Conservation (phyloP, 2,329 filamentous ascomycete species). For the Trichophyton simii region DNA sequence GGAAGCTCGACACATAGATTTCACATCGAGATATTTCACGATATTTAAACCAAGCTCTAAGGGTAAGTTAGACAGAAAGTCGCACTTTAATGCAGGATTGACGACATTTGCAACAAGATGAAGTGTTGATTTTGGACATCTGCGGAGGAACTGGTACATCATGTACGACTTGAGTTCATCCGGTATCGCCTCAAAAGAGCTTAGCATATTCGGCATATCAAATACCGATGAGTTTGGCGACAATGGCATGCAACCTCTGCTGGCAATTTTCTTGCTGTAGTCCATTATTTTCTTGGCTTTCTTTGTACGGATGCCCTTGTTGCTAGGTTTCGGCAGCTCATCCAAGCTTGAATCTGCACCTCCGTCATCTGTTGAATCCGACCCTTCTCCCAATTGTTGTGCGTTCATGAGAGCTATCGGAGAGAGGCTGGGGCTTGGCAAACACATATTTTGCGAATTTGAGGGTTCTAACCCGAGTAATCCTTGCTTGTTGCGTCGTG, state of each 20-base stretch:
- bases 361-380: slow-evolving; percentile 29
- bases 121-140: slow-evolving; percentile 76
- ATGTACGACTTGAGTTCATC: slow-evolving; percentile 87
- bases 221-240: slow-evolving; percentile 40
- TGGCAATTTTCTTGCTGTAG: slow-evolving; percentile 17
- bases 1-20: slow-evolving; percentile 76
- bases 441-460: slow-evolving; percentile 55
- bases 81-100: slow-evolving; percentile 87
- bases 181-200: slow-evolving; percentile 83
- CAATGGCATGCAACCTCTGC: slow-evolving; percentile 27
- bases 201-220: slow-evolving; percentile 75
- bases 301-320: not conserved
- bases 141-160: slow-evolving; percentile 86
- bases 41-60: slow-evolving; percentile 79
- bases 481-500: not conserved
- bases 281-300: slow-evolving; percentile 5
- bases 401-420: slow-evolving; percentile 68
- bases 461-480: not conserved
- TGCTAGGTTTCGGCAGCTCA: slow-evolving; percentile 31
- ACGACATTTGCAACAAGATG: slow-evolving; percentile 83
- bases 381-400: slow-evolving; percentile 29
- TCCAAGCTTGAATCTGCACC: slow-evolving; percentile 35
- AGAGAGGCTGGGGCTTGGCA: slow-evolving; percentile 88
- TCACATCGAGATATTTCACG: slow-evolving; percentile 70
- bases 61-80: slow-evolving; percentile 75